Base-by-base conservation (phyloP, 495 filamentous ascomycete species). In the Staphylotrichum tortipilum region DNA sequence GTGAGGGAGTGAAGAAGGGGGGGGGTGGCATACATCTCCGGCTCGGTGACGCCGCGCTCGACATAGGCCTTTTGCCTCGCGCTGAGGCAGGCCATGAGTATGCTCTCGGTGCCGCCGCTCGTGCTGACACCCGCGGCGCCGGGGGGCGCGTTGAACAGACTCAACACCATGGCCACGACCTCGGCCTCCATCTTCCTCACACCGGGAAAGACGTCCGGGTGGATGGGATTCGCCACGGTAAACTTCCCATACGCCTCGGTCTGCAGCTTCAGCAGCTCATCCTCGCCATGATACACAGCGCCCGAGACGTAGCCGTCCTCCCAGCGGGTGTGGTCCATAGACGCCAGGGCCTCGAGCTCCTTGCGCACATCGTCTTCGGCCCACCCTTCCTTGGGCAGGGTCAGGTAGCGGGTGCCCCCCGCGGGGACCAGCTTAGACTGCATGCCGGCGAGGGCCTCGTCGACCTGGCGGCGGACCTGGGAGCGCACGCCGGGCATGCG, bases 131-230 rank as follows among this genome's bases (percentile, higher is more conserved):
- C 92, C 24, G 84, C 91, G 17, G 82, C 89, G 44, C 79, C 83
- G 2, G 76, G 63, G 26, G 94, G 90, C n/a, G 85, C 88, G 65
- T 95, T 88, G 74, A 96, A 99, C 67, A 99, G 71, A 28, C 79
- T 75, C 35, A 96, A 71, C 41, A 95, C 88, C 92, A 99, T 99
- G 48, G 89, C 83, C 34, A 99, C 92, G 61, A 97, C 76, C 73
- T 99, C 92, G 24, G 92, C 91, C 70, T 99, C 92, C 92, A 99
- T 99, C 74, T 99, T 99, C 57, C 92, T 75, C 24, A 99, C 89
- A 30, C 90, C 92, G 35, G 92, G 92, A 70, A 99, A 99, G 31
- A 97, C 89, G 71, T 99, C 92, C 28, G 92, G 92, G 69, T 99
- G 92, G 56, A 99, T 86, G n/a, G 92, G 92, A 67, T 99, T 99